Percentiles rank a stretch among this genome's conserved stretches.
These are phyloP conservation scores for Berberis vulgaris DNA, from an alignment of 164 flowering plant genomes.

Conservation along the genomic window DNA sequence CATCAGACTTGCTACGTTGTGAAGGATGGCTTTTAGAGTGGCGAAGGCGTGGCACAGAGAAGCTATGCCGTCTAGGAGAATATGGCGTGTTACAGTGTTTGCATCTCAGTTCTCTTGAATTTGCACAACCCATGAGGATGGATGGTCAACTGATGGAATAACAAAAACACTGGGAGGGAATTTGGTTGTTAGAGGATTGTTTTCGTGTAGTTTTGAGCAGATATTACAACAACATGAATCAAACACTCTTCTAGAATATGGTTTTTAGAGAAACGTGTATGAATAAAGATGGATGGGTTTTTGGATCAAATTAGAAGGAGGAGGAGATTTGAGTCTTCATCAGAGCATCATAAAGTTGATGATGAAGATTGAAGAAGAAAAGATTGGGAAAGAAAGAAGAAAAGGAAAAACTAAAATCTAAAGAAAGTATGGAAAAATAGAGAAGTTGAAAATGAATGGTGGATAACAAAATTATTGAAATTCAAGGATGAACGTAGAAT, in stretches of 20 bases:
- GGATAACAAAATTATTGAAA: too few relatives aligned
- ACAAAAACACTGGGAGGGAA: neutral
- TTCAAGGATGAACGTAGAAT: too few relatives aligned
- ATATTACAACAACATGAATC: too few relatives aligned
- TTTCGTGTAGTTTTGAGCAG: neutral
- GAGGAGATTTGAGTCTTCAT: too few relatives aligned
- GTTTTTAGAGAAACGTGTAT: neutral
- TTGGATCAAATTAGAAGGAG: too few relatives aligned
- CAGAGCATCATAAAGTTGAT: too few relatives aligned
- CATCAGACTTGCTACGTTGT: conserved; percentile 32
- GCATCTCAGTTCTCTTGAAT: conserved; percentile 45
- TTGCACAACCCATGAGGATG: conserved; percentile 55
- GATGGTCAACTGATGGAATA: neutral
- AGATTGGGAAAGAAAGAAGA: too few relatives aligned
- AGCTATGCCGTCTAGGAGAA: conserved; percentile 37
- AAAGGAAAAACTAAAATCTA: too few relatives aligned
- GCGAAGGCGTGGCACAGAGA: conserved; percentile 33
- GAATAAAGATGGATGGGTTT: neutral
- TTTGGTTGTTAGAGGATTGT: neutral
- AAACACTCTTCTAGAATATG: neutral
- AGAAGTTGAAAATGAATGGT: too few relatives aligned
- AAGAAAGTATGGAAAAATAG: too few relatives aligned
- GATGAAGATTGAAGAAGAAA: too few relatives aligned
- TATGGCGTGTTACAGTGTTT: conserved; percentile 24
- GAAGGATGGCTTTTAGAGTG: conserved; percentile 17